Percentiles rank a stretch among this genome's conserved stretches.
Conservation (phyloP, 75 land plant species). For the Cunninghamia lanceolata region DNA sequence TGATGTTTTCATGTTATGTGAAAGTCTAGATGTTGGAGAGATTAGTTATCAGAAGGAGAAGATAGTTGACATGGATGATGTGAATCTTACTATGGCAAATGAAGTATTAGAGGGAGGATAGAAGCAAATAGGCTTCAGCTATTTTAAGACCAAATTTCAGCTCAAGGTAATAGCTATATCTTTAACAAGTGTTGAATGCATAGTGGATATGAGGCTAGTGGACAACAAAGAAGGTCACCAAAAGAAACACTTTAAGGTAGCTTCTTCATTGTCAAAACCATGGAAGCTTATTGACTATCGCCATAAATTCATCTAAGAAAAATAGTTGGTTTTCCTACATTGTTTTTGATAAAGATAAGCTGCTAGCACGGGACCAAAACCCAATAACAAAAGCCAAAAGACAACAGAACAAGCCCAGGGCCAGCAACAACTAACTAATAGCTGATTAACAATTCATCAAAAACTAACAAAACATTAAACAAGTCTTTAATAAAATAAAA, state of each 20-base stretch:
- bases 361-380: no score
- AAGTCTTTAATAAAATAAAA: no score
- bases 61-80: constrained; percentile 2
- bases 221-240: neutral
- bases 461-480: no score
- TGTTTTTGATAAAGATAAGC: no score
- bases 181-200: neutral
- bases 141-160: neutral
- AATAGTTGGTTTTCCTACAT: neutral
- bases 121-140: neutral
- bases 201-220: neutral
- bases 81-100: neutral
- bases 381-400: no score
- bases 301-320: neutral
- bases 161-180: neutral
- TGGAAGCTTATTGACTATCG: neutral
- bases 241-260: neutral
- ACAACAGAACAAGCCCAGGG: no score
- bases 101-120: neutral
- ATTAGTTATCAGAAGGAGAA: neutral
- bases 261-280: neutral
- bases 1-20: neutral
- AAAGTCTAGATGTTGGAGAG: neutral
- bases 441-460: no score
- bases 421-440: no score